Evolutionary conservation across 2,329 filamentous ascomycete species (phyloP).

Genomic region (Penicillium griseofulvum): DNA sequence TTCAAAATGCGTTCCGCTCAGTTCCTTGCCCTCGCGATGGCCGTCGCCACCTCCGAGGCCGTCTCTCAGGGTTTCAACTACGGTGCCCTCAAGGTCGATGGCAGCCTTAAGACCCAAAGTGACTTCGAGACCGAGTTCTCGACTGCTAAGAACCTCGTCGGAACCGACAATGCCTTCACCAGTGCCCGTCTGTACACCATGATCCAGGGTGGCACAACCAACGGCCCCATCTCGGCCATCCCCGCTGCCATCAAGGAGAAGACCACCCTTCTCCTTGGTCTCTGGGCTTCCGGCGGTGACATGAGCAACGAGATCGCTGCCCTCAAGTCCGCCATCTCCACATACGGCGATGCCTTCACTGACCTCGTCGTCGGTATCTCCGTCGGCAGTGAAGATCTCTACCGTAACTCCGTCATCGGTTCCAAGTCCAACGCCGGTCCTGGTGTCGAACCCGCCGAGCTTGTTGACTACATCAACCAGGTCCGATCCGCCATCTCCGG

Average conservation of each 20-base stretch:
- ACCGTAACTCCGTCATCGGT: conserved; percentile 72
- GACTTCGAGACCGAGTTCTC: conserved; percentile 48
- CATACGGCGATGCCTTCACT: conserved; percentile 64
- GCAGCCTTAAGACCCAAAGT: conserved; percentile 41
- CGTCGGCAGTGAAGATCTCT: conserved; percentile 82
- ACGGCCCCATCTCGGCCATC: conserved; percentile 68
- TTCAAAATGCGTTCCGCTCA: conserved; percentile 35
- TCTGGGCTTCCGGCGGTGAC: conserved; percentile 74
- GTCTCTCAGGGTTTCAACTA: conserved; percentile 51
- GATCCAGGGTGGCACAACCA: conserved; percentile 59
- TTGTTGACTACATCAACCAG: conserved; percentile 69
- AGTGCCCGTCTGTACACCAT: conserved; percentile 60
- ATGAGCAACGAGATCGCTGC: conserved; percentile 74
- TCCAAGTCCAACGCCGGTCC: conserved; percentile 60
- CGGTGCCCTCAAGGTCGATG: conserved; percentile 41
- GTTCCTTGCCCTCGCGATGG: conserved; percentile 35
- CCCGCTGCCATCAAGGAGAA: conserved; percentile 78
- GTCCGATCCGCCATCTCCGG: conserved; percentile 63
- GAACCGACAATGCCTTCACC: conserved; percentile 41
- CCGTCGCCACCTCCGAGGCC: conserved; percentile 35
- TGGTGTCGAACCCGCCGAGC: conserved; percentile 60
- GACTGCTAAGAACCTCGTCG: conserved; percentile 44
- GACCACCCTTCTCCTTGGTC: conserved; percentile 73
- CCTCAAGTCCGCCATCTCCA: conserved; percentile 64
- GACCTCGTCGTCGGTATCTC: conserved; percentile 71